phyloP scores from a whole-genome alignment of 2,329 filamentous ascomycete species.

The Cladosporium sp. region DNA sequence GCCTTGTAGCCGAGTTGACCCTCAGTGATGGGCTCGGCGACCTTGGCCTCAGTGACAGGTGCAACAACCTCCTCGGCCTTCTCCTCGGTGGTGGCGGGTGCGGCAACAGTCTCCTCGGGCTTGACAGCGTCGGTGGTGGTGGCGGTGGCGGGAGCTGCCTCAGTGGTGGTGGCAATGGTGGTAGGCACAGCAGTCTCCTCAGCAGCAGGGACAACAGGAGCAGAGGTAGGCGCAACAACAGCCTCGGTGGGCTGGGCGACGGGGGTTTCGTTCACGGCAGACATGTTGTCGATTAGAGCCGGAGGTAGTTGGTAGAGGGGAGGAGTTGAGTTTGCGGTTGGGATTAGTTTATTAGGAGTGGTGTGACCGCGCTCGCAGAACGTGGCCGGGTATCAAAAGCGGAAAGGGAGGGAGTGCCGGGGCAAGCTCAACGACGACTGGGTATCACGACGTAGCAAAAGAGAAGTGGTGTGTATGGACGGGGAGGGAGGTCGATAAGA shows the following conservation, averaged over 20 bases:
- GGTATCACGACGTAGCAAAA: slow-evolving; percentile 22
- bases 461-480: slow-evolving; percentile 8
- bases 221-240: slow-evolving; percentile 20
- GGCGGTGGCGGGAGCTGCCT: slow-evolving; percentile 40
- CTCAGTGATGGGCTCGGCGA: slow-evolving; percentile 72
- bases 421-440: slow-evolving; percentile 12
- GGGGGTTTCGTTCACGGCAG: slow-evolving; percentile 29
- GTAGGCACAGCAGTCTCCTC: slow-evolving; percentile 14
- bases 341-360: slow-evolving; percentile 19
- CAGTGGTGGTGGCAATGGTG: slow-evolving; percentile 5
- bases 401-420: slow-evolving; percentile 8
- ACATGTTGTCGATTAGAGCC: slow-evolving; percentile 27
- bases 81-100: slow-evolving; percentile 38
- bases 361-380: slow-evolving; percentile 22
- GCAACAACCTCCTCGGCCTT: slow-evolving; percentile 41
- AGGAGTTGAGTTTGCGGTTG: neutral
- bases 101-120: slow-evolving; percentile 21
- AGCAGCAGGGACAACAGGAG: slow-evolving; percentile 15
- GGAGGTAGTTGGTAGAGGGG: neutral
- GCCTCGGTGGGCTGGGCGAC: slow-evolving; percentile 17
- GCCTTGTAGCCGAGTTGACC: slow-evolving; percentile 88
- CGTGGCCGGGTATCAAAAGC: slow-evolving; percentile 21
- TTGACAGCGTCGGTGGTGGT: slow-evolving; percentile 37
- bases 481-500: neutral
- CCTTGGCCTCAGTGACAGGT: slow-evolving; percentile 50